Evolutionary conservation across 192 early-diverging fungal species (phyloP).

Genomic region (Backusella psychrophila): DNA sequence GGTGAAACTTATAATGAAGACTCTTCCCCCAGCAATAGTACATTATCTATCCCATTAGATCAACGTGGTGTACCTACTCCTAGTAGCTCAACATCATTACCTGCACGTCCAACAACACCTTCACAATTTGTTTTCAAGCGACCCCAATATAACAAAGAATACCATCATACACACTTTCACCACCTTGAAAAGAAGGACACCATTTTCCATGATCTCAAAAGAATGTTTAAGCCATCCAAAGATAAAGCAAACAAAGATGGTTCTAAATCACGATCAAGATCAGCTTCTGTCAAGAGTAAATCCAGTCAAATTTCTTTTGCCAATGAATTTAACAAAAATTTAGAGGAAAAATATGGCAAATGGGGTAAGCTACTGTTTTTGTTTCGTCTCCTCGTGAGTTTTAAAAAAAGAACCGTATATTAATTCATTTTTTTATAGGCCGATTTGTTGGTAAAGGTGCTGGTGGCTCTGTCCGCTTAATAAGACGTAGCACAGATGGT

Average conservation of each 20-base stretch:
- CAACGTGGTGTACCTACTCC: neutral
- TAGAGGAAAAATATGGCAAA: slow-evolving; percentile 39
- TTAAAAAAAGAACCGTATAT: neutral
- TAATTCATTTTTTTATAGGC: slow-evolving; percentile 20
- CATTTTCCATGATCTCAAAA: slow-evolving; percentile 51
- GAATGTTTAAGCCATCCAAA: slow-evolving; percentile 41
- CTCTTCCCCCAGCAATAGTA: neutral
- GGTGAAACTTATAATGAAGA: neutral
- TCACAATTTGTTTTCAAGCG: slow-evolving; percentile 41
- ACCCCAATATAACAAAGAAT: slow-evolving; percentile 39
- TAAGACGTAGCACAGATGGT: slow-evolving; percentile 58
- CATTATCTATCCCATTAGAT: neutral
- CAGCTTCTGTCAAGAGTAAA: neutral
- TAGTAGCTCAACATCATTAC: neutral
- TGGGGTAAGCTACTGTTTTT: slow-evolving; percentile 34
- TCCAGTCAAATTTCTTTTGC: slow-evolving; percentile 32
- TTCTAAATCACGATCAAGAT: neutral
- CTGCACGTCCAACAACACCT: slow-evolving; percentile 28
- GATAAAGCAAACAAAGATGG: slow-evolving; percentile 17
- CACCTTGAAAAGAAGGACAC: slow-evolving; percentile 36
- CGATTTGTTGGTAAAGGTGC: slow-evolving; percentile 62
- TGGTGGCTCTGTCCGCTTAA: slow-evolving; percentile 73
- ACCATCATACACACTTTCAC: slow-evolving; percentile 39
- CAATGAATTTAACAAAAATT: slow-evolving; percentile 36
- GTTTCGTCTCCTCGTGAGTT: neutral